A percentile compares a stretch with the other conserved stretches of the same genome.
These are phyloP conservation scores for Coemansia sp. DNA, from an alignment of 192 early-diverging fungal species.

Conservation along the genomic window DNA sequence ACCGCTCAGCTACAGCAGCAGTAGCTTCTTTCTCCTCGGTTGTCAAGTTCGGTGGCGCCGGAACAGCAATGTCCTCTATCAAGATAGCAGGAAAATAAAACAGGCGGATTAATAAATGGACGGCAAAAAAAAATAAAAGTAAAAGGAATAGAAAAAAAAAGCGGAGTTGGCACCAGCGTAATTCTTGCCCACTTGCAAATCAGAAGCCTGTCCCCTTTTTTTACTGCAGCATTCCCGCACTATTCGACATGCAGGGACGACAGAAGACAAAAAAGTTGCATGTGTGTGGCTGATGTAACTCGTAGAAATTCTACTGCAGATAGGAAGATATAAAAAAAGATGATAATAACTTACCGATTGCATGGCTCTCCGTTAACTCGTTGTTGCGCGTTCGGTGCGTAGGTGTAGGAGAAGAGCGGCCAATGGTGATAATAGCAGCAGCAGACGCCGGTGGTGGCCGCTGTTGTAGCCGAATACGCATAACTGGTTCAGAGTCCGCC, in stretches of 20 bases:
- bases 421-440: neutral
- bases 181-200: neutral
- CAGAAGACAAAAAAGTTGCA: neutral
- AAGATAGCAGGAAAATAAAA: neutral
- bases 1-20: neutral
- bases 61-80: neutral
- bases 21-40: neutral
- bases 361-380: neutral
- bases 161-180: too few relatives aligned
- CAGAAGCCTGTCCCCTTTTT: neutral
- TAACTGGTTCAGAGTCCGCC: slow-evolving; percentile 13
- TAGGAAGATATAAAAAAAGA: neutral
- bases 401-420: neutral
- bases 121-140: neutral
- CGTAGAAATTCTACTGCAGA: neutral
- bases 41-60: neutral
- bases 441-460: slow-evolving; percentile 14
- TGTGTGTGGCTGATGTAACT: neutral
- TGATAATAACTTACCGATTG: neutral
- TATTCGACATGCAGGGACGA: neutral
- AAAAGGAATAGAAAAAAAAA: too few relatives aligned
- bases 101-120: neutral
- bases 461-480: slow-evolving; percentile 38
- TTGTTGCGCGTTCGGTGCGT: neutral
- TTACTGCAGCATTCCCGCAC: neutral